These are phyloP conservation scores for Apodospora peruviana DNA, from an alignment of 495 filamentous ascomycete species.

Conservation along the genomic window DNA sequence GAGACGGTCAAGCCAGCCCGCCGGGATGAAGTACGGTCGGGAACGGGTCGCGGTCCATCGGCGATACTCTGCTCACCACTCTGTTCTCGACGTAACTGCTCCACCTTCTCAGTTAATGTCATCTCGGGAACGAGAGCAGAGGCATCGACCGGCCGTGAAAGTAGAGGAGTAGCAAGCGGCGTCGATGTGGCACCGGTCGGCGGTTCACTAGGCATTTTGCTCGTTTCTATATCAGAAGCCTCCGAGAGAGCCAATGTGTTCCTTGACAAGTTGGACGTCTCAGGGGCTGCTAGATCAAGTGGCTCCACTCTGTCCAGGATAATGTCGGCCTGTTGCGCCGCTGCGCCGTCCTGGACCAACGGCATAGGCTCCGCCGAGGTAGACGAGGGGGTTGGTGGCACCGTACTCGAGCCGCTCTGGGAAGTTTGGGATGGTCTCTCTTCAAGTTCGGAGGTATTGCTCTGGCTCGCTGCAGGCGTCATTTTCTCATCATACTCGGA, in stretches of 20 bases:
- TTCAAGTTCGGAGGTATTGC: constrained; percentile 18
- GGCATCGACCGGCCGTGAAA: background rate
- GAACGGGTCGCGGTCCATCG: constrained; percentile 9
- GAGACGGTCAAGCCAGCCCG: constrained; percentile 43
- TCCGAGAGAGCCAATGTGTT: constrained; percentile 9
- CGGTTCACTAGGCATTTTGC: constrained; percentile 6
- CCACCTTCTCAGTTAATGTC: constrained; percentile 44
- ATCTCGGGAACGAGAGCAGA: constrained; percentile 2
- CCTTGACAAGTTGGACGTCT: constrained; percentile 16
- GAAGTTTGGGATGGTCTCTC: constrained; percentile 20
- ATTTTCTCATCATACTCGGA: constrained; percentile 36
- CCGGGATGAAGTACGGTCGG: constrained; percentile 39
- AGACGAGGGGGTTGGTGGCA: constrained; percentile 17
- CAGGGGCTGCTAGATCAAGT: constrained; percentile 64
- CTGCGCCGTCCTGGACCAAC: constrained; percentile 10
- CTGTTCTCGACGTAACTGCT: constrained; percentile 42
- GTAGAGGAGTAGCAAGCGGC: background rate
- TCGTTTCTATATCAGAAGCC: background rate
- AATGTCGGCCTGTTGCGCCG: constrained; percentile 11
- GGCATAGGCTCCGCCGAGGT: constrained; percentile 16
- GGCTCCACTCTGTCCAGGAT: constrained; percentile 55
- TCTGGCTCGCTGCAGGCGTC: constrained; percentile 29
- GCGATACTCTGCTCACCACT: constrained; percentile 15
- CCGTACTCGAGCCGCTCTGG: constrained; percentile 8
- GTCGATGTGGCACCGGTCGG: constrained; percentile 1